These are phyloP conservation scores for Fraxinus xanthoxyloides DNA, from an alignment of 305 asterid species.

Conservation along the genomic window DNA sequence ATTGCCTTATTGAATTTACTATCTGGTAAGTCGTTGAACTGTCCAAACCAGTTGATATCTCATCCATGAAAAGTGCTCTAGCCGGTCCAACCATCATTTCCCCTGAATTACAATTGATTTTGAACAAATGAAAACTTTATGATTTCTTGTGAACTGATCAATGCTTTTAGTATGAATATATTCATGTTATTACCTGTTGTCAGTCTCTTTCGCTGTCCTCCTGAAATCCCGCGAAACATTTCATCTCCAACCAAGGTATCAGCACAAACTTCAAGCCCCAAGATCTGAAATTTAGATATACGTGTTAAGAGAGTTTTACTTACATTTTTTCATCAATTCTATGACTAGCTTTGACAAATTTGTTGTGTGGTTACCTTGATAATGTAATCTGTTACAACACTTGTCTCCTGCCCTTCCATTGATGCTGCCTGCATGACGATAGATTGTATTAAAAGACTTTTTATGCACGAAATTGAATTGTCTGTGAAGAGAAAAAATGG, in stretches of 20 bases:
- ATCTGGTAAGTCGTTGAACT: conserved; percentile 87
- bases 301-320: neutral
- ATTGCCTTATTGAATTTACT: conserved; percentile 74
- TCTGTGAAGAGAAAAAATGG: neutral
- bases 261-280: conserved; percentile 96
- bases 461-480: neutral
- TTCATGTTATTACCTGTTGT: conserved; percentile 59
- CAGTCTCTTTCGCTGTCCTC: conserved; percentile 87
- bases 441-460: neutral
- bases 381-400: conserved; percentile 77
- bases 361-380: conserved; percentile 54
- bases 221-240: conserved; percentile 91
- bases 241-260: conserved; percentile 92
- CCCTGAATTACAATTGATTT: conserved; percentile 38
- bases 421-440: conserved; percentile 61
- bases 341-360: neutral
- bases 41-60: conserved; percentile 91
- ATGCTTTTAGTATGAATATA: neutral
- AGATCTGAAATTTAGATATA: conserved; percentile 42
- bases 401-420: conserved; percentile 78
- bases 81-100: conserved; percentile 97
- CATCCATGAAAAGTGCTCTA: conserved; percentile 88
- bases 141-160: neutral
- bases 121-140: neutral
- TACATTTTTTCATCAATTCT: neutral